Evolutionary conservation across 331 rosid species (phyloP).

Genomic region (Stylosanthes scabra): DNA sequence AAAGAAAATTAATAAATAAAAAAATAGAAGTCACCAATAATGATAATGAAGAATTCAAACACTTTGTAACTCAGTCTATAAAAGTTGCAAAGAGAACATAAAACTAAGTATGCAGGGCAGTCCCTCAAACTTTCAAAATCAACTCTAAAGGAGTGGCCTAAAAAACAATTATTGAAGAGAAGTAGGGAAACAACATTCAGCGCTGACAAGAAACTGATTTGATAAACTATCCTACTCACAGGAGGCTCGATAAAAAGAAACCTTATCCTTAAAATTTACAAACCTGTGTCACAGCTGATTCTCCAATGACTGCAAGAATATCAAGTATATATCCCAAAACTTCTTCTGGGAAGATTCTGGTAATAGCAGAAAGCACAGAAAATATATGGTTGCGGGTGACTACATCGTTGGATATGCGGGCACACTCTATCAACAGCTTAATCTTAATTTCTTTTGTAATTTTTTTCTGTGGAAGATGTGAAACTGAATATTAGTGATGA

Average conservation of each 20-base stretch:
- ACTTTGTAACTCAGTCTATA: not conserved
- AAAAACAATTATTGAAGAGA: slow-evolving; percentile 12
- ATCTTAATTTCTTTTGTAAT: slow-evolving; percentile 51
- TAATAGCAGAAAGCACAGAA: slow-evolving; percentile 66
- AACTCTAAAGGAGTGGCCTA: slow-evolving; percentile 1
- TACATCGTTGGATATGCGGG: slow-evolving; percentile 52
- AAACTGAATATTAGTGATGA: slow-evolving; percentile 11
- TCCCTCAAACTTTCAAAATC: slow-evolving; percentile 17
- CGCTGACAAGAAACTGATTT: not conserved
- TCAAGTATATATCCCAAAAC: slow-evolving; percentile 70
- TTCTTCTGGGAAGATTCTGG: slow-evolving; percentile 67
- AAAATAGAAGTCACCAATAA: slow-evolving; percentile 9
- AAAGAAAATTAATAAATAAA: not conserved
- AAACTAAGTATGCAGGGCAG: slow-evolving; percentile 8
- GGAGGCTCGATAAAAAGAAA: slow-evolving; percentile 28
- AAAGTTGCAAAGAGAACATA: slow-evolving; percentile 1
- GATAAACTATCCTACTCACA: not conserved
- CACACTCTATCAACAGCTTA: slow-evolving; percentile 73
- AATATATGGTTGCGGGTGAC: slow-evolving; percentile 80
- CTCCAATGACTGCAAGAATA: slow-evolving; percentile 71
- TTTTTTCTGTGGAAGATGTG: slow-evolving; percentile 53
- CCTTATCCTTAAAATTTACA: slow-evolving; percentile 18
- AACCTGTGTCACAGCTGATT: slow-evolving; percentile 86
- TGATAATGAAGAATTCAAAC: not conserved
- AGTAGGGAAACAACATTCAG: not conserved